Evolutionary conservation across 2,329 filamentous ascomycete genomes (phyloP), one percentile per base, ranked within the genome.

Genomic region (Pseudogymnoascus sp.): DNA sequence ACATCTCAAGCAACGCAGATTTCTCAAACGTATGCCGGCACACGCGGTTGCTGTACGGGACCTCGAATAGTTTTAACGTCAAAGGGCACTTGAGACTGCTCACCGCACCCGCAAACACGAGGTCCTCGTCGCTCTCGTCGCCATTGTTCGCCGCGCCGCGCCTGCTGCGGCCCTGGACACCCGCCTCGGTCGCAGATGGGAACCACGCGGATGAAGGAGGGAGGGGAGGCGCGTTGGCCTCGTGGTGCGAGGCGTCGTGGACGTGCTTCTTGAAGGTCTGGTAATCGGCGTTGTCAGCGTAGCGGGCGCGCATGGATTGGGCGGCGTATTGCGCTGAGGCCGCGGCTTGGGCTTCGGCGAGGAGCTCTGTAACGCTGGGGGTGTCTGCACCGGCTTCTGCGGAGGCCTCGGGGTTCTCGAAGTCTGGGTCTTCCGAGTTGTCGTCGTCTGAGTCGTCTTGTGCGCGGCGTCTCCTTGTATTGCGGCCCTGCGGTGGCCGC

Each of bases 21-120:
- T 83, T 86, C 69, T 92, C 87, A 69, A 90, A 92, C 0, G 82
- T 85, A 71, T 92, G 89, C 61, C 82, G 84, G 75, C 89, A 92
- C 65, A 82, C 82, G 12, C 70, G 75, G 67, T 83, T 89, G 61
- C 82, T 88, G 68, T 83, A 84, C 0, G 89, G 89, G 59, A 90
- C 80, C 41, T 77, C 75, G 75, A 90, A 85, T 47, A 81, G 76
- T 59, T 77, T 76, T 65, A 91, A 75, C 0, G 87, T 88, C 18
- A 92, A 71, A 0, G 88, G 87, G 68, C 89, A 92, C 67, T 83
- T 86, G 33, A 87, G 82, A 71, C 83, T 87, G 59, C 85, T 78
- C 4, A 80, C 81, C 64, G 85, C 84, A 57, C 82, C 78, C 28
- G 82, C 80, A 30, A 92, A 80, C 1, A 86, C 80, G 22, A 92